These are phyloP conservation scores for Isabelozyma rhagii DNA, from an alignment of 805 yeast genomes.

Conservation along the genomic window DNA sequence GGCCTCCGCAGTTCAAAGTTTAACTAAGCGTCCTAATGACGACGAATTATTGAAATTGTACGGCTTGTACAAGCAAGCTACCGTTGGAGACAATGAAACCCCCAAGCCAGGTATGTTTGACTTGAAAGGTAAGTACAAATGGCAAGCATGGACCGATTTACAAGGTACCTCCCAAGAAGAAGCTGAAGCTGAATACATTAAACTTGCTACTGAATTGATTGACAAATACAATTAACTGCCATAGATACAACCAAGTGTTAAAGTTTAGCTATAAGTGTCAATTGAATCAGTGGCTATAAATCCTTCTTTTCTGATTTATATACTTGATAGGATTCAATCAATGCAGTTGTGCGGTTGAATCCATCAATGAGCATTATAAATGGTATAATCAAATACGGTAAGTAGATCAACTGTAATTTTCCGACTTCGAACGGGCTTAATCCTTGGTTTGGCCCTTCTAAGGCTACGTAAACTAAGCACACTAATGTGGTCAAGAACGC, in stretches of 20 bases:
- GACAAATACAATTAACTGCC: conserved; percentile 33
- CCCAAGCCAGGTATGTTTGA: conserved; percentile 89
- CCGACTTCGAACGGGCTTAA: conserved; percentile 32
- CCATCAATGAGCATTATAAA: conserved; percentile 49
- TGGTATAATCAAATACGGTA: conserved; percentile 74
- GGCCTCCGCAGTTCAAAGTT: conserved; percentile 79
- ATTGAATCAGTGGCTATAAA: too few relatives aligned
- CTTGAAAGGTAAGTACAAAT: conserved; percentile 93
- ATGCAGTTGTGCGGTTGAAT: not conserved
- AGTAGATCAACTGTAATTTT: conserved; percentile 52
- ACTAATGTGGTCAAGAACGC: conserved; percentile 78
- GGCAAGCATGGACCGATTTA: conserved; percentile 93
- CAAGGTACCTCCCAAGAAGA: conserved; percentile 86
- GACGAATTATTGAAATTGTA: conserved; percentile 85
- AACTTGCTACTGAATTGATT: conserved; percentile 59
- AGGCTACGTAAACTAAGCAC: conserved; percentile 55
- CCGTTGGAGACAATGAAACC: conserved; percentile 89
- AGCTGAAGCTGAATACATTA: conserved; percentile 82
- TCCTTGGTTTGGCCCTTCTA: conserved; percentile 33
- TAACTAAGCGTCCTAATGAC: conserved; percentile 76
- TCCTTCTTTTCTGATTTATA: not conserved
- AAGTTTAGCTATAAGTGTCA: not conserved
- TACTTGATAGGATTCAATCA: not conserved
- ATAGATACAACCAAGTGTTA: not conserved
- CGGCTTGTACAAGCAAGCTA: conserved; percentile 95